These are phyloP conservation scores for Starmera amethionina DNA, from an alignment of 805 yeast species.

Conservation along the genomic window DNA sequence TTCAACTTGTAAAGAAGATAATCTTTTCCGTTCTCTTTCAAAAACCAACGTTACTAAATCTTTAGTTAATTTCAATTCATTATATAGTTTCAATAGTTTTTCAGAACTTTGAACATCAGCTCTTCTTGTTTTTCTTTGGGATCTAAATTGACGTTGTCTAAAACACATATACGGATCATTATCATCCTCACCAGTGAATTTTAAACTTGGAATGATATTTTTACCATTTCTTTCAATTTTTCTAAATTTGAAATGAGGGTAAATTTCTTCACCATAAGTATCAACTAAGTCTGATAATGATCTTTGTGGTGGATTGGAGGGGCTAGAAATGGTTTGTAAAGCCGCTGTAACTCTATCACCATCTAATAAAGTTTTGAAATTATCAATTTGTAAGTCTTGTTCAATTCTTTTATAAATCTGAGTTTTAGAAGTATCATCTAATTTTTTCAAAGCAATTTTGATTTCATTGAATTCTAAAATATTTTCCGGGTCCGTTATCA, in stretches of 20 bases:
- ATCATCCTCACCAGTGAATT: conserved; percentile 82
- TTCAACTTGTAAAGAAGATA: conserved; percentile 55
- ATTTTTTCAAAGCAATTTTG: conserved; percentile 35
- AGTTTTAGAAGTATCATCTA: conserved; percentile 39
- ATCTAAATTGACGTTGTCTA: conserved; percentile 90
- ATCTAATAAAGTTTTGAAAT: conserved; percentile 50
- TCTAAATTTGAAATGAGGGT: conserved; percentile 74
- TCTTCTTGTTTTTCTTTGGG: conserved; percentile 91
- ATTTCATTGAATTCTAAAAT: conserved; percentile 64
- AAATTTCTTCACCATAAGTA: conserved; percentile 54
- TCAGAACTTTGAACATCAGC: conserved; percentile 89
- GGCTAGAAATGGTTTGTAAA: no score
- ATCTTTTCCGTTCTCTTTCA: conserved; percentile 59
- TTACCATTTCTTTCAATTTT: conserved; percentile 64
- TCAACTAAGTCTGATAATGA: conserved; percentile 39
- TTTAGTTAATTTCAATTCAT: conserved; percentile 69
- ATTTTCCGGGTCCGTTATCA: conserved; percentile 75
- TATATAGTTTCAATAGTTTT: conserved; percentile 60
- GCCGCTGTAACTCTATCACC: conserved; percentile 12
- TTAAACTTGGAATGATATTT: conserved; percentile 62
- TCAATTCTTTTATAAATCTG: conserved; percentile 49
- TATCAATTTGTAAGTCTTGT: conserved; percentile 42
- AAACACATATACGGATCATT: conserved; percentile 92
- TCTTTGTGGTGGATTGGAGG: conserved; percentile 27
- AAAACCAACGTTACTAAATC: conserved; percentile 61